Evolutionary conservation across 2,329 filamentous ascomycete species (phyloP).

Genomic region (Fusarium stilboides): DNA sequence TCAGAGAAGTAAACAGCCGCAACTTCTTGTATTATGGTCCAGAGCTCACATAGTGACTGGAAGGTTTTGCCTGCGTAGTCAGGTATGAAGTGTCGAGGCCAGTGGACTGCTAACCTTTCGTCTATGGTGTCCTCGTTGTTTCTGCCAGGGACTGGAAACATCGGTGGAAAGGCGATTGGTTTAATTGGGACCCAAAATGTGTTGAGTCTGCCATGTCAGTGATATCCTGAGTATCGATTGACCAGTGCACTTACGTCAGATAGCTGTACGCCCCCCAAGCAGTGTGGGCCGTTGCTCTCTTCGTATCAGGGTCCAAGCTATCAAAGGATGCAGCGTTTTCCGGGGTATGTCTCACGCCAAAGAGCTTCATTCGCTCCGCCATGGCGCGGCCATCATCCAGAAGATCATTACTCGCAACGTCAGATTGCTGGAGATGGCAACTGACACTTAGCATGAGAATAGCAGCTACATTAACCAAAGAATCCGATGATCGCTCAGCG

Average conservation of each 20-base stretch:
- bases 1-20: constrained; percentile 33
- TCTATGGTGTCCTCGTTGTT: constrained; percentile 19
- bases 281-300: constrained; percentile 20
- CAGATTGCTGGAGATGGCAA: constrained; percentile 19
- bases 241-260: constrained; percentile 18
- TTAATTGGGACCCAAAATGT: constrained; percentile 23
- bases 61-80: constrained; percentile 38
- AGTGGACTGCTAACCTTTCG: constrained; percentile 36
- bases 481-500: constrained; percentile 35
- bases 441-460: constrained; percentile 31
- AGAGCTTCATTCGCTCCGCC: constrained; percentile 27
- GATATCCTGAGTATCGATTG: accelerated
- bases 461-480: constrained; percentile 30
- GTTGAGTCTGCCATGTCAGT: constrained; percentile 21
- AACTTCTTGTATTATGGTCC: constrained; percentile 41
- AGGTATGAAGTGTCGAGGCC: constrained; percentile 30
- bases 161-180: constrained; percentile 29
- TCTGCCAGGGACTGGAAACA: constrained; percentile 31
- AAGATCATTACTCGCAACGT: constrained; percentile 18
- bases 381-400: constrained; percentile 18
- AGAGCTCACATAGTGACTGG: constrained; percentile 33
- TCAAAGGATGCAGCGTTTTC: constrained; percentile 28
- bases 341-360: constrained; percentile 20
- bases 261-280: constrained; percentile 36
- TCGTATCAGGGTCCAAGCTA: constrained; percentile 4